These are phyloP conservation scores for Fusarium illudens DNA, from an alignment of 2,329 filamentous ascomycete genomes.

Conservation along the genomic window DNA sequence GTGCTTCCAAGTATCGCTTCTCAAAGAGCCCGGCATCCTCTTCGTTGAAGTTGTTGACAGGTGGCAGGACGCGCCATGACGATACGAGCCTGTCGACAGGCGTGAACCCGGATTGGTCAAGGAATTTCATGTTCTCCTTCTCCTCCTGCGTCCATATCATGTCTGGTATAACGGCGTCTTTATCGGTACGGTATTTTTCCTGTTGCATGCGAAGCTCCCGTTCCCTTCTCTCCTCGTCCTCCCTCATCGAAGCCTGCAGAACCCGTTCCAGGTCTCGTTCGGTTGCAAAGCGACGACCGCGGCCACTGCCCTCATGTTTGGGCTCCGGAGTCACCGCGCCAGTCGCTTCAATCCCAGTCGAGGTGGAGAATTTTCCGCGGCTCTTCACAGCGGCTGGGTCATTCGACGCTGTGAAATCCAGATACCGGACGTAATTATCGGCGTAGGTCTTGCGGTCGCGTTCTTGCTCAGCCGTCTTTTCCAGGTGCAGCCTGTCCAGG, in stretches of 20 bases:
- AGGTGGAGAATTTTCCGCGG: slow-evolving; percentile 61
- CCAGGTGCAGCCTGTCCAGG: slow-evolving; percentile 53
- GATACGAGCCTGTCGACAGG: slow-evolving; percentile 72
- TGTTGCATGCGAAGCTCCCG: slow-evolving; percentile 70
- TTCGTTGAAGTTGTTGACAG: slow-evolving; percentile 76
- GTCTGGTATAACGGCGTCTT: slow-evolving; percentile 77
- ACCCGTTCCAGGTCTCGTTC: slow-evolving; percentile 78
- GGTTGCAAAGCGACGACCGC: slow-evolving; percentile 68
- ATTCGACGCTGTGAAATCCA: slow-evolving; percentile 64
- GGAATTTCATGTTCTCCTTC: slow-evolving; percentile 65
- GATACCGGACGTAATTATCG: slow-evolving; percentile 60
- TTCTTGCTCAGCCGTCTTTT: slow-evolving; percentile 51
- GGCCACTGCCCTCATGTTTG: slow-evolving; percentile 64
- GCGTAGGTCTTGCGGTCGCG: slow-evolving; percentile 54
- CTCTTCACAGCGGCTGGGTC: slow-evolving; percentile 64
- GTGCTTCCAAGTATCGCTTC: slow-evolving; percentile 75
- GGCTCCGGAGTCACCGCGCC: slow-evolving; percentile 59
- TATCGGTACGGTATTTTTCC: slow-evolving; percentile 76
- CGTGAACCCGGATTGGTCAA: slow-evolving; percentile 71
- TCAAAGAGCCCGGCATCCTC: slow-evolving; percentile 77
- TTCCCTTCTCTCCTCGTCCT: slow-evolving; percentile 75
- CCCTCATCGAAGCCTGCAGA: slow-evolving; percentile 74
- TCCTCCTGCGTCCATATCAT: slow-evolving; percentile 72
- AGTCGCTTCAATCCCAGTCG: slow-evolving; percentile 46
- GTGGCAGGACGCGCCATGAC: slow-evolving; percentile 76